Conservation (phyloP, 208 protist genomes). For the Trypanosoma melophagium region DNA sequence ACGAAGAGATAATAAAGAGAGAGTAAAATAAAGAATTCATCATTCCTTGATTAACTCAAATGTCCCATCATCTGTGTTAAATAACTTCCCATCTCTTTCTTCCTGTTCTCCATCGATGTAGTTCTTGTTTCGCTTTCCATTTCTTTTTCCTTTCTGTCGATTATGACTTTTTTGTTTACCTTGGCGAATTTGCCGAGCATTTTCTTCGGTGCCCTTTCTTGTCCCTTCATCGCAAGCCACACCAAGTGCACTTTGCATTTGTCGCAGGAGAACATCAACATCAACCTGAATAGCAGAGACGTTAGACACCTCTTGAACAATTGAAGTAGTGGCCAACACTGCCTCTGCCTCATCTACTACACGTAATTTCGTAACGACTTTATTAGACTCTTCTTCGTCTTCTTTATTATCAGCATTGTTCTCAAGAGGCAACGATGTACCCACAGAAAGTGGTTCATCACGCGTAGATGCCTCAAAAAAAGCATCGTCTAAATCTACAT, state of each 20-base stretch:
- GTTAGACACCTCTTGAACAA: background rate
- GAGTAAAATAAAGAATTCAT: constrained; percentile 2
- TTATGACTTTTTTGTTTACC: constrained; percentile 4
- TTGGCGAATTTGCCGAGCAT: background rate
- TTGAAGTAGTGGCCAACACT: background rate
- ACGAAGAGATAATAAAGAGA: constrained; percentile 14
- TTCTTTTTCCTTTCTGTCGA: background rate
- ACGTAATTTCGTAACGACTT: background rate
- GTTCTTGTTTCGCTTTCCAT: background rate
- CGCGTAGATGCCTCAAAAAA: constrained; percentile 10
- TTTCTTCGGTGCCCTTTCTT: background rate
- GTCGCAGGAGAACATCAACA: constrained; percentile 9
- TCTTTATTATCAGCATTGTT: background rate
- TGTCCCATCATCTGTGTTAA: constrained; percentile 26
- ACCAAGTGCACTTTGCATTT: constrained; percentile 19
- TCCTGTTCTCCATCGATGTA: background rate
- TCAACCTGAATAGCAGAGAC: constrained; percentile 11
- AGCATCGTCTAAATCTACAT: constrained; percentile 5
- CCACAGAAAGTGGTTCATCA: background rate
- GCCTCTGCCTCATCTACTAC: background rate
- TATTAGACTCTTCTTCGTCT: background rate
- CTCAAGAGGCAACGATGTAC: background rate
- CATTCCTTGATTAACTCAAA: constrained; percentile 43
- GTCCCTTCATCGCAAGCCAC: background rate
- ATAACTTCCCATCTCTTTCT: background rate